Percentiles rank a stretch among this genome's conserved stretches.
Evolutionary conservation across 2,329 filamentous ascomycete genomes (phyloP).

Genomic region (Dactylonectria macrodidyma): DNA sequence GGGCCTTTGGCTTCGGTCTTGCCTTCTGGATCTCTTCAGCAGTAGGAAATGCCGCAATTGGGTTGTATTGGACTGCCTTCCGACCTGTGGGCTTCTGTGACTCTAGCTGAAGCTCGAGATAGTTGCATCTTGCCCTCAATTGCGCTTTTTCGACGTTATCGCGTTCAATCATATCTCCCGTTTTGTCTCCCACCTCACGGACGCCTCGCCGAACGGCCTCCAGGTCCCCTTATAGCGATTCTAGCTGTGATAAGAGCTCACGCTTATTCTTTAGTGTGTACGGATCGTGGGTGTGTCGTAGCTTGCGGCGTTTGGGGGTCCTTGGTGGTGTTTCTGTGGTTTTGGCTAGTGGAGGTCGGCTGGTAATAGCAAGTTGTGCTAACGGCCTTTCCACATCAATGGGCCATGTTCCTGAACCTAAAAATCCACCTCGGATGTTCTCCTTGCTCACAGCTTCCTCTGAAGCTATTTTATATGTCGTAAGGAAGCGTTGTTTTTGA

Average conservation of each 20-base stretch:
- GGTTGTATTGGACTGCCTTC: not conserved
- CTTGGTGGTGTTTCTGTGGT: not conserved
- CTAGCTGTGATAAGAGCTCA: not conserved
- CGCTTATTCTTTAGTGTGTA: not conserved
- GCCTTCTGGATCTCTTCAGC: not conserved
- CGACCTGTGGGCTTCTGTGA: not conserved
- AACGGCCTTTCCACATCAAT: slow-evolving; percentile 9
- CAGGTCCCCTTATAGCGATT: not conserved
- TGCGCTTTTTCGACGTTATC: not conserved
- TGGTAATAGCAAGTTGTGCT: not conserved
- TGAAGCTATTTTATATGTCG: not conserved
- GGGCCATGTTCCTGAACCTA: not conserved
- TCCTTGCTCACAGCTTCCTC: not conserved
- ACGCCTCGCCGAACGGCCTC: not conserved
- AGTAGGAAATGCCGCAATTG: not conserved
- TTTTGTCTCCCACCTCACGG: not conserved
- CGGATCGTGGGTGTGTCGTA: not conserved
- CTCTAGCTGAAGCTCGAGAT: not conserved
- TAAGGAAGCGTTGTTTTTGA: slow-evolving; percentile 7
- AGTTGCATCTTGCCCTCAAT: not conserved
- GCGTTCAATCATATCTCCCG: not conserved
- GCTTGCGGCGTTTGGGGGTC: not conserved
- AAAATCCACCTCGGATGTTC: slow-evolving; percentile 8
- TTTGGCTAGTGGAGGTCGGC: not conserved
- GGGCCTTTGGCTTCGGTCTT: too few relatives aligned